Conservation (phyloP, 2,329 filamentous ascomycete genomes). For the Magnaporthiopsis rhizophila region DNA sequence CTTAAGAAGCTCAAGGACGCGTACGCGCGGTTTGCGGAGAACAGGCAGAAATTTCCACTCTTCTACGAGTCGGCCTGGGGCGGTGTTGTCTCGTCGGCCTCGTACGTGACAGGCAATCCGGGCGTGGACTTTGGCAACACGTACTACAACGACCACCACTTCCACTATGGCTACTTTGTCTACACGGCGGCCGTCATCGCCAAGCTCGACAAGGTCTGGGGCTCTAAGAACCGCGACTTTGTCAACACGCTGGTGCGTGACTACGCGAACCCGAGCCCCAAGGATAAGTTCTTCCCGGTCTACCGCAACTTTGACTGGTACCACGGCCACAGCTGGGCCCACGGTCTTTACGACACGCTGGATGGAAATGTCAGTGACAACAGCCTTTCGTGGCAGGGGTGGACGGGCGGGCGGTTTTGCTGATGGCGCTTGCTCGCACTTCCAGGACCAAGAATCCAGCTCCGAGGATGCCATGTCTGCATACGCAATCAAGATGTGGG, state of each 20-base stretch:
- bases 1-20: constrained; percentile 55
- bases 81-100: constrained; percentile 69
- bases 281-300: constrained; percentile 72
- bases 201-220: constrained; percentile 68
- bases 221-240: constrained; percentile 63
- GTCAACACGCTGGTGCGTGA: constrained; percentile 82
- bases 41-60: constrained; percentile 60
- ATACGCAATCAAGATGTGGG: constrained; percentile 94
- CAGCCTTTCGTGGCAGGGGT: not conserved
- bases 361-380: constrained; percentile 56
- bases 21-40: constrained; percentile 58
- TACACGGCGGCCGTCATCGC: constrained; percentile 79
- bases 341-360: constrained; percentile 60
- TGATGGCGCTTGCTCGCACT: not conserved
- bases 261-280: constrained; percentile 62
- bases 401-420: no score
- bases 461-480: constrained; percentile 85
- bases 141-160: constrained; percentile 70
- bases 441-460: constrained; percentile 68
- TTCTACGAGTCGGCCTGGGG: constrained; percentile 66
- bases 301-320: constrained; percentile 88
- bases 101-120: constrained; percentile 60
- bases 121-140: constrained; percentile 80
- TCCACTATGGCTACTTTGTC: constrained; percentile 84
- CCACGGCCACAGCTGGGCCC: constrained; percentile 90